Percentiles rank a stretch among this genome's conserved stretches.
Conservation (phyloP, 2,329 filamentous ascomycete genomes). For the Neofusicoccum cordaticola region DNA sequence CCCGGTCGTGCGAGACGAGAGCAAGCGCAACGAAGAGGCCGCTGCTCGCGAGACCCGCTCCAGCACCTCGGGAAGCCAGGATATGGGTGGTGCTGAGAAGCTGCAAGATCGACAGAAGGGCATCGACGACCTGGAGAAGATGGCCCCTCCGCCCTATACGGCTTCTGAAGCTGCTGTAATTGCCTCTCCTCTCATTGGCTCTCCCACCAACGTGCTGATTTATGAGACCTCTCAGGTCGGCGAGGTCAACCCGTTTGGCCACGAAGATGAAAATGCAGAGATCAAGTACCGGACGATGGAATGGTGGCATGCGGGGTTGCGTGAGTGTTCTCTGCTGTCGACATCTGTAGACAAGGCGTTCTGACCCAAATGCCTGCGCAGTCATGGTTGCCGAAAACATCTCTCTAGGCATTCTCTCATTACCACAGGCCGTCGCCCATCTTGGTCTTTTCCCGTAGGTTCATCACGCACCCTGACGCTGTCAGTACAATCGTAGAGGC, state of each 20-base stretch:
- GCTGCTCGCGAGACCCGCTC: conserved; percentile 14
- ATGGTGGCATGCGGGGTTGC: conserved; percentile 49
- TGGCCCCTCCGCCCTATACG: background rate
- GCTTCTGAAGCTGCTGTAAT: conserved; percentile 1
- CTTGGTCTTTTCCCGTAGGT: conserved; percentile 53
- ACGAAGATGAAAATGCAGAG: conserved; percentile 33
- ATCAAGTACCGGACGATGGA: conserved; percentile 52
- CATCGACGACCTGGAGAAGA: conserved; percentile 2
- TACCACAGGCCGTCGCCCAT: conserved; percentile 52
- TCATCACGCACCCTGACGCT: background rate
- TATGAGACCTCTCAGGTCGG: background rate
- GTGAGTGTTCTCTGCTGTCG: conserved; percentile 26
- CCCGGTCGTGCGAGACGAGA: conserved; percentile 8
- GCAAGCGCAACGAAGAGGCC: conserved; percentile 5
- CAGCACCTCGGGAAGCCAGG: conserved; percentile 10
- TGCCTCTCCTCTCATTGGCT: background rate
- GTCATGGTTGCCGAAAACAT: conserved; percentile 61
- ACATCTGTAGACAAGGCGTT: conserved; percentile 19
- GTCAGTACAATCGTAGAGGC: too few species aligned
- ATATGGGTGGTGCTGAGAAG: background rate
- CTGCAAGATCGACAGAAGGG: conserved; percentile 6
- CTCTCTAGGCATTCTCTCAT: conserved; percentile 55
- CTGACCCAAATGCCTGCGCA: background rate
- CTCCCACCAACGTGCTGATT: background rate
- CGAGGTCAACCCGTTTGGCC: conserved; percentile 23